These are phyloP conservation scores for Angomonas ambiguus DNA, from an alignment of 208 protist genomes.

Conservation along the genomic window DNA sequence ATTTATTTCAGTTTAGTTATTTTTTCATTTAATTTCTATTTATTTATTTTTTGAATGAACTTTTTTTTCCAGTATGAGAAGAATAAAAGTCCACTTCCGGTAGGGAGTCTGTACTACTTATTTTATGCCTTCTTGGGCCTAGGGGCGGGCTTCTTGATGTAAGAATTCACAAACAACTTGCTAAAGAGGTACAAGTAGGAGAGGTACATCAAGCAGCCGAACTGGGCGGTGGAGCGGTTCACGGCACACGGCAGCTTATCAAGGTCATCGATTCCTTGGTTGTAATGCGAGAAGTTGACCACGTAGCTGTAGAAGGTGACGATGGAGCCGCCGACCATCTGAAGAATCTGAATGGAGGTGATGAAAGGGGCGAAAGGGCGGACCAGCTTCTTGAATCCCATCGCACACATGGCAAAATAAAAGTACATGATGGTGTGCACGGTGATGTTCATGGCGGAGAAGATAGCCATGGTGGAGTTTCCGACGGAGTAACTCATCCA, in stretches of 20 bases:
- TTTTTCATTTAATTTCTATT: not conserved
- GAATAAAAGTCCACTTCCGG: too few relatives aligned
- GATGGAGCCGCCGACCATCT: constrained; percentile 82
- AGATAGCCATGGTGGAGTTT: constrained; percentile 59
- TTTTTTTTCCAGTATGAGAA: too few relatives aligned
- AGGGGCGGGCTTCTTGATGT: constrained; percentile 34
- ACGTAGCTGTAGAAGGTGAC: constrained; percentile 25
- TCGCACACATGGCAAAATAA: constrained; percentile 87
- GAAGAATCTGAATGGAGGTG: constrained; percentile 83
- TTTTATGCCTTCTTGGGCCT: not conserved
- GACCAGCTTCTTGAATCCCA: constrained; percentile 52
- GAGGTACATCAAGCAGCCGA: constrained; percentile 71
- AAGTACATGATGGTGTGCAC: constrained; percentile 95
- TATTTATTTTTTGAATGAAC: too few relatives aligned
- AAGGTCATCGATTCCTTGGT: not conserved
- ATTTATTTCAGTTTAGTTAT: not conserved
- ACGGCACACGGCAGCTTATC: constrained; percentile 7
- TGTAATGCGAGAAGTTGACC: constrained; percentile 1
- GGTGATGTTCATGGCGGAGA: constrained; percentile 90
- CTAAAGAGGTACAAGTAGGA: constrained; percentile 91
- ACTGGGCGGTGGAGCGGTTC: not conserved
- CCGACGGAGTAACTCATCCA: constrained; percentile 69
- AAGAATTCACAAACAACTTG: constrained; percentile 82
- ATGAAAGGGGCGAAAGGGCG: constrained; percentile 79
- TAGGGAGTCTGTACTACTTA: too few relatives aligned